phyloP scores from a whole-genome alignment of 164 flowering plant species.

The Liquidambar formosana region DNA sequence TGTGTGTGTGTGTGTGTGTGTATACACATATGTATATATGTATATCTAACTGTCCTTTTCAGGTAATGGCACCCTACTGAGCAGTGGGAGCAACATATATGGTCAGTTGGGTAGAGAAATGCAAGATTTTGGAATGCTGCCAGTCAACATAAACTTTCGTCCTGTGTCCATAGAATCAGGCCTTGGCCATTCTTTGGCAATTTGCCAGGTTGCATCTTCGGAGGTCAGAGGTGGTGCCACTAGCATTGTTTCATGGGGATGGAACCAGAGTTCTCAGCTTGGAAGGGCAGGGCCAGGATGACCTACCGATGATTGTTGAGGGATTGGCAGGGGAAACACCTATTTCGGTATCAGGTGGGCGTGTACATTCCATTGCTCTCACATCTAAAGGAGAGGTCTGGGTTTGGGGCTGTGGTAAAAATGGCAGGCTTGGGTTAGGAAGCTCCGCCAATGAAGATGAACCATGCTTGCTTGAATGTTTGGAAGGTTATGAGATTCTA shows the following conservation, averaged over 20 bases:
- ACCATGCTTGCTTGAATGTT: constrained; percentile 53
- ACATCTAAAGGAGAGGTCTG: constrained; percentile 56
- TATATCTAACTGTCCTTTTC: too few relatives aligned
- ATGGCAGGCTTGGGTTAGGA: constrained; percentile 85
- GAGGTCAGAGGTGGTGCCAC: constrained; percentile 19
- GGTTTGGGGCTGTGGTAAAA: constrained; percentile 87
- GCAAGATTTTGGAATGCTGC: constrained; percentile 43
- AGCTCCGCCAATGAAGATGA: constrained; percentile 73
- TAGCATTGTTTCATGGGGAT: constrained; percentile 71
- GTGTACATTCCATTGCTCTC: constrained; percentile 75
- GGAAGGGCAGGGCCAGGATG: constrained; percentile 59
- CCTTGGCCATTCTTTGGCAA: constrained; percentile 83
- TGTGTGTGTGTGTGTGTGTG: too few relatives aligned
- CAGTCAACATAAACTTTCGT: constrained; percentile 41
- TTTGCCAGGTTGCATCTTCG: constrained; percentile 39
- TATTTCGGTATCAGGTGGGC: constrained; percentile 59
- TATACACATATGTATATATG: too few relatives aligned
- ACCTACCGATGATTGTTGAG: constrained; percentile 42
- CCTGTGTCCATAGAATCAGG: constrained; percentile 69
- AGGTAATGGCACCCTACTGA: constrained; percentile 67
- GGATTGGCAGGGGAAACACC: constrained; percentile 52
- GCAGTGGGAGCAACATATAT: constrained; percentile 79
- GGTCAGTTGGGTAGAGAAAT: constrained; percentile 75
- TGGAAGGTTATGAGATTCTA: constrained; percentile 50
- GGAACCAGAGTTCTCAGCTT: constrained; percentile 73